Conservation (phyloP, 108 stramenopile species). For the Nitzschia palea region DNA sequence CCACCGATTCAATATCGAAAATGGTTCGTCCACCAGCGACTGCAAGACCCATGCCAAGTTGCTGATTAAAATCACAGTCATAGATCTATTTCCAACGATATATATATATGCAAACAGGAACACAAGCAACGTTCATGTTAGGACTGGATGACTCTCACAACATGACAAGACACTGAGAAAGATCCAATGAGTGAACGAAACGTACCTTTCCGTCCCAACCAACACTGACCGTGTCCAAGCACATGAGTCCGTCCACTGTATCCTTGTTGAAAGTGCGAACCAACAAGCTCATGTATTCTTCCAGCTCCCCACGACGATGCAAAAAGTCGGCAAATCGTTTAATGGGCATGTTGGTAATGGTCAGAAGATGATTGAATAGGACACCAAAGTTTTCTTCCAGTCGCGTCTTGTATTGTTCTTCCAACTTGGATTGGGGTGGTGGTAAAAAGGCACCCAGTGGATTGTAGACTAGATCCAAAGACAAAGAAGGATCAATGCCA, state of each 20-base stretch:
- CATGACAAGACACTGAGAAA: neutral
- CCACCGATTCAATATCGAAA: constrained; percentile 86
- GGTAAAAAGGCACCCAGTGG: constrained; percentile 95
- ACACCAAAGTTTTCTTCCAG: constrained; percentile 91
- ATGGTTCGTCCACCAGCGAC: constrained; percentile 65
- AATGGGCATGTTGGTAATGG: constrained; percentile 99
- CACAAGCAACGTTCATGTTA: neutral
- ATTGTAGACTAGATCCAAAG: constrained; percentile 95
- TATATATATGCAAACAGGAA: neutral
- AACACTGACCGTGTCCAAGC: constrained; percentile 79
- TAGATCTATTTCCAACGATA: constrained; percentile 38
- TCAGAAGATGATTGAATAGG: constrained; percentile 85
- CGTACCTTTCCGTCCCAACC: constrained; percentile 80
- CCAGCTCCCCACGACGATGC: constrained; percentile 82
- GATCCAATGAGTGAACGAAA: too few relatives aligned
- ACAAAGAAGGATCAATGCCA: constrained; percentile 53
- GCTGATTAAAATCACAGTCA: constrained; percentile 99
- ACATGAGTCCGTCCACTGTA: constrained; percentile 84
- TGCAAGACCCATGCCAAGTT: constrained; percentile 85
- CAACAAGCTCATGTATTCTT: constrained; percentile 96
- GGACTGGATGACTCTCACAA: neutral
- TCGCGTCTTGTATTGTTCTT: constrained; percentile 86
- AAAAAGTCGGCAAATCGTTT: constrained; percentile 96
- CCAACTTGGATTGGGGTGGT: constrained; percentile 75
- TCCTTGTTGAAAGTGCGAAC: constrained; percentile 91